phyloP scores from a whole-genome alignment of 345 rosid species.

The Aquilaria yunnanensis region DNA sequence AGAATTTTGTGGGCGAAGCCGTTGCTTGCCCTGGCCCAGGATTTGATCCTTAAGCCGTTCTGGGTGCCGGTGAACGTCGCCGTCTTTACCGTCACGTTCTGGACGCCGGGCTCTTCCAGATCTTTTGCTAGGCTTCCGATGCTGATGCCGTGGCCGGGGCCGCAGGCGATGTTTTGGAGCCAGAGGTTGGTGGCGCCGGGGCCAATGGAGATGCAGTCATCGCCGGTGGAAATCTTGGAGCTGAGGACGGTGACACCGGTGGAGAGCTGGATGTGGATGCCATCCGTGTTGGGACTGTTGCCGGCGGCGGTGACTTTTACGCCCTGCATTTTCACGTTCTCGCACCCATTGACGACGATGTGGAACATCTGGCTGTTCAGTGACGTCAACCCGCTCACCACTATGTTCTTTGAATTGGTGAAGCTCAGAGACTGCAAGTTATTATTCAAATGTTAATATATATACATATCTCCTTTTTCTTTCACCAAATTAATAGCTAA shows the following conservation, averaged over 20 bases:
- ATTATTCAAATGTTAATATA: too few relatives aligned
- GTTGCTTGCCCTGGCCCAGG: constrained; percentile 60
- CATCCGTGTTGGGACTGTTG: constrained; percentile 26
- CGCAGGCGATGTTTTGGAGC: constrained; percentile 22
- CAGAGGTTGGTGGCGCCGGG: constrained; percentile 18
- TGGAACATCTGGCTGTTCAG: constrained; percentile 25
- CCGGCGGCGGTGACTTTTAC: constrained; percentile 9
- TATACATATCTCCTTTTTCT: too few relatives aligned
- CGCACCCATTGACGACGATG: constrained; percentile 19
- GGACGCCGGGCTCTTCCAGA: constrained; percentile 42
- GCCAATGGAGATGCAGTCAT: constrained; percentile 28
- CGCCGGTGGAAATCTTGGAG: constrained; percentile 21
- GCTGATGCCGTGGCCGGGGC: constrained; percentile 46
- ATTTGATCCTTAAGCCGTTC: constrained; percentile 58
- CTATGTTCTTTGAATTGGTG: constrained; percentile 19
- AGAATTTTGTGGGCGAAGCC: constrained; percentile 42
- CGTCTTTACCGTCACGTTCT: constrained; percentile 36
- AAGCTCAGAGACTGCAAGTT: constrained; percentile 16
- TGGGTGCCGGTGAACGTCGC: constrained; percentile 30
- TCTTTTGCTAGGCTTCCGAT: constrained; percentile 51
- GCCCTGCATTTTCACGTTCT: constrained; percentile 15
- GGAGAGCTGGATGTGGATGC: constrained; percentile 24
- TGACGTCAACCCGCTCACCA: constrained; percentile 14
- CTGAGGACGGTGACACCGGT: constrained; percentile 10
- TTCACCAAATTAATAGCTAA: too few relatives aligned